Conservation (phyloP, 495 filamentous ascomycete genomes). For the Durotheca rogersii region DNA sequence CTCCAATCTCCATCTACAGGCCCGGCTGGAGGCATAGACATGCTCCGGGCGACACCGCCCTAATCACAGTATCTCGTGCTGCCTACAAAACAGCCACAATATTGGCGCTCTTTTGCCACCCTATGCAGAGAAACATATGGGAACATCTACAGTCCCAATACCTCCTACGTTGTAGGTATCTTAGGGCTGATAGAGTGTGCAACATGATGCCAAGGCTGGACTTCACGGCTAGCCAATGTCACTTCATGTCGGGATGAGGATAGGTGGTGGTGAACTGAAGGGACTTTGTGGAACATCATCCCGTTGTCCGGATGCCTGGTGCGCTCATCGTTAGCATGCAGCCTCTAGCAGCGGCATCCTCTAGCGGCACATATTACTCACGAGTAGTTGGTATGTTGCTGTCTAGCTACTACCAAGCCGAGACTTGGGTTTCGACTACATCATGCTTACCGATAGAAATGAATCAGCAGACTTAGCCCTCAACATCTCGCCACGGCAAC, state of each 20-base stretch:
- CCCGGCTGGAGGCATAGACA: conserved; percentile 5
- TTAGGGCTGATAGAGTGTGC: conserved; percentile 7
- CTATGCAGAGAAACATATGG: neutral
- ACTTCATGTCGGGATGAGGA: conserved; percentile 15
- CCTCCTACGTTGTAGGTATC: neutral
- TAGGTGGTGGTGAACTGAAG: conserved; percentile 4
- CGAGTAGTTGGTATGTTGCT: conserved; percentile 31
- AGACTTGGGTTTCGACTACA: conserved; percentile 31
- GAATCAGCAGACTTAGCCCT: conserved; percentile 22
- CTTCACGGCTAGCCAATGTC: conserved; percentile 12
- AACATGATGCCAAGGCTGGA: neutral
- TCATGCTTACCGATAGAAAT: conserved; percentile 28
- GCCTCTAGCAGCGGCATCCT: conserved; percentile 20
- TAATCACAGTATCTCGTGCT: neutral
- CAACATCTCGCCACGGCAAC: conserved; percentile 19
- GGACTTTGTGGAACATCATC: conserved; percentile 9
- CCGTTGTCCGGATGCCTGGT: neutral
- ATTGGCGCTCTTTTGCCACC: too few relatives aligned
- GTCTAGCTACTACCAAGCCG: conserved; percentile 20
- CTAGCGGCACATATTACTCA: conserved; percentile 21
- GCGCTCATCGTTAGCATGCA: conserved; percentile 17
- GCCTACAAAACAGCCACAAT: neutral
- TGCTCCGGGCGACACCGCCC: conserved; percentile 7
- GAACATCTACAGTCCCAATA: neutral
- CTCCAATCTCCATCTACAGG: conserved; percentile 22